These are phyloP conservation scores for Botrytis deweyae DNA, from an alignment of 2,329 filamentous ascomycete species.

Conservation along the genomic window DNA sequence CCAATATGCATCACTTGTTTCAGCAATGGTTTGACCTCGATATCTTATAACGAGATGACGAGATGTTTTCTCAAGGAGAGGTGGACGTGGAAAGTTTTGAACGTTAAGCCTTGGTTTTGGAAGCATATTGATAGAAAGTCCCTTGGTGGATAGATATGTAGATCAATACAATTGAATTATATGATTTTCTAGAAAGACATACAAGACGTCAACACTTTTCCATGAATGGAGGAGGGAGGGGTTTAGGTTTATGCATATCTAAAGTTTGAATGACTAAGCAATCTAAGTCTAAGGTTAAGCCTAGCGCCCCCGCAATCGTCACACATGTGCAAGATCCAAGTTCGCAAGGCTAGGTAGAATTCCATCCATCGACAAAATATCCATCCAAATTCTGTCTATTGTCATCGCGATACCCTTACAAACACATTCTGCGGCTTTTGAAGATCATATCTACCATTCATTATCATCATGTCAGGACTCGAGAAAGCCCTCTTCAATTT, in stretches of 20 bases:
- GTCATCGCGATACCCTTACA: background rate
- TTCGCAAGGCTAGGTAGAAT: conserved; percentile 15
- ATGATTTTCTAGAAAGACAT: background rate
- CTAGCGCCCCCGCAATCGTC: conserved; percentile 16
- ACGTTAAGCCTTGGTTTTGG: conserved; percentile 51
- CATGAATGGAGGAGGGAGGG: background rate
- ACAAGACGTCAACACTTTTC: background rate
- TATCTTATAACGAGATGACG: conserved; percentile 58
- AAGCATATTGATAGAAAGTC: conserved; percentile 39
- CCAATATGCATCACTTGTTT: conserved; percentile 60
- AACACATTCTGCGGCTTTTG: background rate
- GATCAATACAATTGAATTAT: background rate
- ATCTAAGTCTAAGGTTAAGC: background rate
- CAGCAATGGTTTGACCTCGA: conserved; percentile 54
- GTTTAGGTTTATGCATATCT: background rate
- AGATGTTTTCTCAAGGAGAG: conserved; percentile 52
- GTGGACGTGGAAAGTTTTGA: conserved; percentile 58
- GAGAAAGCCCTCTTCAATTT: conserved; percentile 63
- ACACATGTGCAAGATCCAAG: conserved; percentile 1
- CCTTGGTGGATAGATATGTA: background rate
- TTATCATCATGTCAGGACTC: conserved; percentile 55
- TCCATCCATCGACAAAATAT: conserved; percentile 18
- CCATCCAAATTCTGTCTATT: conserved; percentile 1
- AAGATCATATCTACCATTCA: background rate
- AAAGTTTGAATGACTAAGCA: conserved; percentile 1